Evolutionary conservation across 2,329 filamentous ascomycete genomes (phyloP).

Genomic region (Colletotrichum cereale): DNA sequence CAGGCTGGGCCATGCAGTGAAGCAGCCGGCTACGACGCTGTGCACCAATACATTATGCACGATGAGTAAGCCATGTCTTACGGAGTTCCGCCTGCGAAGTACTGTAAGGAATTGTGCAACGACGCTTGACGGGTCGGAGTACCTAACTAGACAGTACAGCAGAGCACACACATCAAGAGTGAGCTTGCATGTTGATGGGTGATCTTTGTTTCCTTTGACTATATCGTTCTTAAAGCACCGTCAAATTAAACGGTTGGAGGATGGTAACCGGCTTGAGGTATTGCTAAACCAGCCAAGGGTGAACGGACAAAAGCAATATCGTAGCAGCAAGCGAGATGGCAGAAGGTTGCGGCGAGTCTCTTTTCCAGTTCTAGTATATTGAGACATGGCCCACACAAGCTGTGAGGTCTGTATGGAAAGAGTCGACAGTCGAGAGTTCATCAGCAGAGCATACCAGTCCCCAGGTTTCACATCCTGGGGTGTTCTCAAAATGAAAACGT

Average conservation of each 20-base stretch:
- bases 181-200: not conserved
- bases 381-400: not conserved
- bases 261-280: not conserved
- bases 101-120: not conserved
- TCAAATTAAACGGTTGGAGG: no score
- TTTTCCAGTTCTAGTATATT: not conserved
- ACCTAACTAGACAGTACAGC: no score
- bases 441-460: no score
- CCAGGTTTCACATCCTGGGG: not conserved
- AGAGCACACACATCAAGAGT: no score
- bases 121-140: not conserved
- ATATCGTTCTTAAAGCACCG: no score
- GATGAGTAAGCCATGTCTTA: slow-evolving; percentile 23
- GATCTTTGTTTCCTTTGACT: not conserved
- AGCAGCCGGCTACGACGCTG: not conserved
- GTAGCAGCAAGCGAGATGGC: not conserved
- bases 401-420: no score
- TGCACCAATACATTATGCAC: not conserved
- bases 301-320: not conserved
- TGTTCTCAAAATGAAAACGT: no score
- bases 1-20: not conserved
- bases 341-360: not conserved
- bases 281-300: not conserved
- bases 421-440: not conserved
- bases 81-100: slow-evolving; percentile 18